Conservation (phyloP, 73 alveolate genomes). For the Tetrahymena thermophila region DNA sequence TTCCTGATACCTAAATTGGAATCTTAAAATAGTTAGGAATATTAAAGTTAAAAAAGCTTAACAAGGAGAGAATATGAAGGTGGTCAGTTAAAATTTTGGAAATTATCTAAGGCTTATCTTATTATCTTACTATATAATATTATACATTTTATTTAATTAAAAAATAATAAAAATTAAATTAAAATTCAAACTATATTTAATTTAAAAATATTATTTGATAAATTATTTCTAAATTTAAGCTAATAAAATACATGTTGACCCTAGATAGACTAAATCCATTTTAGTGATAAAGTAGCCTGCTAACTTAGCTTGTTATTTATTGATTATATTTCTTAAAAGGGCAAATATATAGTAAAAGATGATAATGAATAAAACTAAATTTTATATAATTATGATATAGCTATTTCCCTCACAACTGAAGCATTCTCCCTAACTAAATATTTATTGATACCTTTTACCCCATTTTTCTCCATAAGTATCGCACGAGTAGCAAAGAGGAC, state of each 20-base stretch:
- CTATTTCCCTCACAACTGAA: background rate
- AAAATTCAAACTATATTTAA: no score
- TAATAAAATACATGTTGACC: background rate
- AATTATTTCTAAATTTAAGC: no score
- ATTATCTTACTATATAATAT: background rate
- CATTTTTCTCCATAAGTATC: background rate
- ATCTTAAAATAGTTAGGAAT: background rate
- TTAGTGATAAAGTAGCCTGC: background rate
- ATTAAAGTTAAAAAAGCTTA: no score
- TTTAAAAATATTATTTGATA: no score
- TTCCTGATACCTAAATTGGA: background rate
- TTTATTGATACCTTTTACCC: background rate
- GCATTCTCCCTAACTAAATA: background rate
- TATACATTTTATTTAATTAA: no score
- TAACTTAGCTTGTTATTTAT: background rate
- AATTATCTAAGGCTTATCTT: background rate
- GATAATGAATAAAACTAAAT: no score
- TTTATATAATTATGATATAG: no score
- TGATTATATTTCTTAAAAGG: background rate
- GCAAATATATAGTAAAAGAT: no score
- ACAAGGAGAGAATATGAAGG: background rate
- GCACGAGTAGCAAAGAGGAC: background rate
- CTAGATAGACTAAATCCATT: background rate
- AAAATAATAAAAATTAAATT: no score
- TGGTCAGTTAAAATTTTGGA: background rate